A percentile compares a stretch with the other conserved stretches of the same genome.
Evolutionary conservation across 208 protist species (phyloP).

Genomic region (Crithidia expoeki): DNA sequence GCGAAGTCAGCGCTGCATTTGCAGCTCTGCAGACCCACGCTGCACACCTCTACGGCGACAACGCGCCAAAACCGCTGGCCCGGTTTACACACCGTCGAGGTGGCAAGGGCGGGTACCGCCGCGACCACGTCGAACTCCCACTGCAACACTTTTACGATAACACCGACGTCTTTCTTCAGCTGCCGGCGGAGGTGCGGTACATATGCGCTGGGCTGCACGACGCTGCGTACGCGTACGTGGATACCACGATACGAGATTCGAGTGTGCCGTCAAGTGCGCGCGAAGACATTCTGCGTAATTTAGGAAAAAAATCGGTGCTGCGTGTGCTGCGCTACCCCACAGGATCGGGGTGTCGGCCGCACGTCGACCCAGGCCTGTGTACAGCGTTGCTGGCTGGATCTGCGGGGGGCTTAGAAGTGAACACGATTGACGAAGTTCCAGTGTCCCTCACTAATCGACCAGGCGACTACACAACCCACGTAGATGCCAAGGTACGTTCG

Average conservation of each 20-base stretch:
- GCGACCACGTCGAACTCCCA: constrained; percentile 41
- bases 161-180: constrained; percentile 7
- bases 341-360: constrained; percentile 65
- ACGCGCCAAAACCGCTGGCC: neutral
- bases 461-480: constrained; percentile 1
- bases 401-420: constrained; percentile 62
- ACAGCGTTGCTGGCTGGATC: constrained; percentile 65
- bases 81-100: constrained; percentile 21
- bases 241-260: constrained; percentile 24
- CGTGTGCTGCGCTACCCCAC: constrained; percentile 63
- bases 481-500: neutral
- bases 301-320: constrained; percentile 60
- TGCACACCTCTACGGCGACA: constrained; percentile 1
- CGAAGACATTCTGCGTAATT: constrained; percentile 29
- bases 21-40: constrained; percentile 32
- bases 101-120: constrained; percentile 7
- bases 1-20: constrained; percentile 48
- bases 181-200: constrained; percentile 44
- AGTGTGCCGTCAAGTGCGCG: constrained; percentile 20
- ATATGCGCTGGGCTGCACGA: constrained; percentile 42
- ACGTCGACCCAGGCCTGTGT: constrained; percentile 80
- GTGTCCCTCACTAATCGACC: constrained; percentile 3
- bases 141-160: constrained; percentile 21
- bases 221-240: constrained; percentile 39
- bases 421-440: constrained; percentile 13